Conservation (phyloP, 371 early-diverging fungal species). For the Lichtheimia ramosa region DNA sequence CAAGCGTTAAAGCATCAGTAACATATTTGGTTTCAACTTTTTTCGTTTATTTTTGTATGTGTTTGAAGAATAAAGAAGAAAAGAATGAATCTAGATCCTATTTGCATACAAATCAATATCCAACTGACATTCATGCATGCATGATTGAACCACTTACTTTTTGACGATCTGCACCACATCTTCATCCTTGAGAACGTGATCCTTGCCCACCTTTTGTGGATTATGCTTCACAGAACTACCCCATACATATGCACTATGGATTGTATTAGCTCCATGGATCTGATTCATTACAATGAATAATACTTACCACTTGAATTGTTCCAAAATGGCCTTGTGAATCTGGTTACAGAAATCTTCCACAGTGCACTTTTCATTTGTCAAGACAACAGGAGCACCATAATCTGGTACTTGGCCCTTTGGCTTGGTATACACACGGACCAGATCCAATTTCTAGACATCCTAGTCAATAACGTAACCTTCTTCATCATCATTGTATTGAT, state of each 20-base stretch:
- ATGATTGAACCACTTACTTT: constrained; percentile 14
- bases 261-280: background rate
- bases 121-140: too few relatives aligned
- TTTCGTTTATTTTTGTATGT: too few relatives aligned
- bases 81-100: too few relatives aligned
- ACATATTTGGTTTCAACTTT: too few relatives aligned
- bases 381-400: constrained; percentile 95
- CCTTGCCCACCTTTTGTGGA: constrained; percentile 98
- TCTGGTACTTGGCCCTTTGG: constrained; percentile 98
- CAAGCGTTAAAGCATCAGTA: too few relatives aligned
- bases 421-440: constrained; percentile 93
- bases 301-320: constrained; percentile 89
- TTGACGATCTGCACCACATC: constrained; percentile 99
- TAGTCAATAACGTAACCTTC: background rate
- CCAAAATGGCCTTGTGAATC: constrained; percentile 96
- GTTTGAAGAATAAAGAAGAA: too few relatives aligned
- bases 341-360: constrained; percentile 98
- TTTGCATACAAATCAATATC: background rate
- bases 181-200: constrained; percentile 94
- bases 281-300: background rate
- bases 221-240: constrained; percentile 98
- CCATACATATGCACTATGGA: constrained; percentile 93
- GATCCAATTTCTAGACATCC: constrained; percentile 61
- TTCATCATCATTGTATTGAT: background rate
- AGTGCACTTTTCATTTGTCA: constrained; percentile 72